Conservation (phyloP, 208 protist genomes). For the Borovskyia barvae region DNA sequence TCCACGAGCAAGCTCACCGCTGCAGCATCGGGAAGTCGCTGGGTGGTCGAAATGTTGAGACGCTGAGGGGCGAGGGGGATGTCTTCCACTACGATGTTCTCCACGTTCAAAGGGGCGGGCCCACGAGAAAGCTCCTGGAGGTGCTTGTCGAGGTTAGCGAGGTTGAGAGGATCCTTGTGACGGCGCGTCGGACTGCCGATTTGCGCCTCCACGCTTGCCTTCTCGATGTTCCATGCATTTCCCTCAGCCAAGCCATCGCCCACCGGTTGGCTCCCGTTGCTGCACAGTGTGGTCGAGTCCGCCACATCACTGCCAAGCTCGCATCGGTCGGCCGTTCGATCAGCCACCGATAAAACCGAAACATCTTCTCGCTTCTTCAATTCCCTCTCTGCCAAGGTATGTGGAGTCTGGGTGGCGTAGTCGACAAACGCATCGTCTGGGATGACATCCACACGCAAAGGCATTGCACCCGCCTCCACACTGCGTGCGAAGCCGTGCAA, state of each 20-base stretch:
- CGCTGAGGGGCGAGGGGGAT: background rate
- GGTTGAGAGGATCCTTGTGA: constrained; percentile 40
- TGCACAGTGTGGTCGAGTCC: constrained; percentile 9
- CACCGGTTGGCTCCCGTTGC: constrained; percentile 17
- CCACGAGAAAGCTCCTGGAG: constrained; percentile 43
- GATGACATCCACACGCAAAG: constrained; percentile 44
- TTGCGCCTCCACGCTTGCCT: constrained; percentile 32
- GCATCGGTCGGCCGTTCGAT: constrained; percentile 7
- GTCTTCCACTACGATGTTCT: constrained; percentile 37
- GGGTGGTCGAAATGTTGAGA: constrained; percentile 1
- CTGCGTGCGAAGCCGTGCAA: constrained; percentile 38
- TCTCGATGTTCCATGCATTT: constrained; percentile 33
- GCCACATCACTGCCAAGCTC: constrained; percentile 21
- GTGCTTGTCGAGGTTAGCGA: constrained; percentile 48
- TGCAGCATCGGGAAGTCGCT: constrained; percentile 6
- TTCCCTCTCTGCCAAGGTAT: background rate
- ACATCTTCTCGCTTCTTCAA: background rate
- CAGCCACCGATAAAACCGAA: constrained; percentile 14
- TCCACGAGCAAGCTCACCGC: constrained; percentile 31
- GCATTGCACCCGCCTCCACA: constrained; percentile 28
- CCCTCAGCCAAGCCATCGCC: constrained; percentile 16
- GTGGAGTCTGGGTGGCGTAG: background rate
- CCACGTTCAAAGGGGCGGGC: constrained; percentile 29
- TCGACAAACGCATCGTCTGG: constrained; percentile 19
- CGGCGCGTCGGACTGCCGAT: constrained; percentile 19